phyloP scores from a whole-genome alignment of 2,329 filamentous ascomycete species.

The Penicillium crustosum region DNA sequence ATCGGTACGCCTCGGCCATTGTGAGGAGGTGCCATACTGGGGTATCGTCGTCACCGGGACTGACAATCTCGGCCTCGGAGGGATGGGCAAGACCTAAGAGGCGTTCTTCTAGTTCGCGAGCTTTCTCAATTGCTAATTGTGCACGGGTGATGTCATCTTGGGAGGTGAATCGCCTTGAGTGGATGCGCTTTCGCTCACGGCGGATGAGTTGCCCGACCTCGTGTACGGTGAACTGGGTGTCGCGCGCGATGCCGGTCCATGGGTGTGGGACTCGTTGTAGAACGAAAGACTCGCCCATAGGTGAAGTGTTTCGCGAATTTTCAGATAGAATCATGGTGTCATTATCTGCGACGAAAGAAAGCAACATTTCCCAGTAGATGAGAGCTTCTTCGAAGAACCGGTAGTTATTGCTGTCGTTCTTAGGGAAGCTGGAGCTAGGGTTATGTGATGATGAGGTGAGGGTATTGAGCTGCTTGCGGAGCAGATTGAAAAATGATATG shows the following conservation, averaged over 20 bases:
- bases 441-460: constrained; percentile 30
- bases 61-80: constrained; percentile 48
- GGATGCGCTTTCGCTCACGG: constrained; percentile 38
- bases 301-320: constrained; percentile 11
- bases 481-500: constrained; percentile 50
- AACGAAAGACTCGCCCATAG: constrained; percentile 29
- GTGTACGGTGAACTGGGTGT: constrained; percentile 38
- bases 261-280: constrained; percentile 40
- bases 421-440: constrained; percentile 8
- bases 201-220: constrained; percentile 49
- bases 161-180: constrained; percentile 39
- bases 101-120: constrained; percentile 48
- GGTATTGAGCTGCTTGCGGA: constrained; percentile 45
- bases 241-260: constrained; percentile 42
- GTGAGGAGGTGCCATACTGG: constrained; percentile 54
- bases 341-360: constrained; percentile 53
- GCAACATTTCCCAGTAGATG: constrained; percentile 61
- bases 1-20: constrained; percentile 55
- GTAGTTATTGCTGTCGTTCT: constrained; percentile 43
- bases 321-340: constrained; percentile 34
- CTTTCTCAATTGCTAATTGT: constrained; percentile 38
- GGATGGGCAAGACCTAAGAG: constrained; percentile 51
- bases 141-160: constrained; percentile 36
- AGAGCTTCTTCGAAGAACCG: constrained; percentile 58
- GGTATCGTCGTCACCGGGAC: constrained; percentile 54